Evolutionary conservation across 208 protist genomes (phyloP).

Genomic region (Trypanosoma mega): DNA sequence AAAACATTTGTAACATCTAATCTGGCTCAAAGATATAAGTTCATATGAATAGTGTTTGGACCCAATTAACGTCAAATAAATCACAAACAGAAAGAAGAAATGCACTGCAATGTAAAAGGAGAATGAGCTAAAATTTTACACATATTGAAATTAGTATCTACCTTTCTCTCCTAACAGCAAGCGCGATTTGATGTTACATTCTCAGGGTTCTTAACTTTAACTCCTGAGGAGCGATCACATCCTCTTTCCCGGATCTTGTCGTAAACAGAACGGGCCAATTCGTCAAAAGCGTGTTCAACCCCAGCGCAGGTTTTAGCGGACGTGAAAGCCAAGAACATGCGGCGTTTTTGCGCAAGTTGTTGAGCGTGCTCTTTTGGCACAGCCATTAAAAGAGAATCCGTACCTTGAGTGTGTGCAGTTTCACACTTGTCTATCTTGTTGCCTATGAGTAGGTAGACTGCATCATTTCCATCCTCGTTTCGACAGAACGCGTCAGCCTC

Average conservation of each 20-base stretch:
- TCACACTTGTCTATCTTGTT: constrained; percentile 80
- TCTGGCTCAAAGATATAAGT: too few relatives aligned
- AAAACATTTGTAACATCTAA: too few relatives aligned
- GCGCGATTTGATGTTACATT: too few relatives aligned
- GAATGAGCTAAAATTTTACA: too few relatives aligned
- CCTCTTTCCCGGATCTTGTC: constrained; percentile 37
- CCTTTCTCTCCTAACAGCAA: too few relatives aligned
- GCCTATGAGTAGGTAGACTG: constrained; percentile 77
- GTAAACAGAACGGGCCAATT: constrained; percentile 65
- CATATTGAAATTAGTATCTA: too few relatives aligned
- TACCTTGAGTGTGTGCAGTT: constrained; percentile 16
- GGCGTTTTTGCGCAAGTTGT: constrained; percentile 60
- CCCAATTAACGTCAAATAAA: too few relatives aligned
- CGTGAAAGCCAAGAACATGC: constrained; percentile 83
- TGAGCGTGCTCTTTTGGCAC: constrained; percentile 50
- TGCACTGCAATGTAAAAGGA: too few relatives aligned
- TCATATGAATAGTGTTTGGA: too few relatives aligned
- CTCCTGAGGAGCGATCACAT: background rate
- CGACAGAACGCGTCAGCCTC: constrained; percentile 64
- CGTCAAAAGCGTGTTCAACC: constrained; percentile 81
- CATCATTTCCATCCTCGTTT: constrained; percentile 28
- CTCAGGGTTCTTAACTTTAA: too few relatives aligned
- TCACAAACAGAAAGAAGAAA: too few relatives aligned
- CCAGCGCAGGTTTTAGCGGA: constrained; percentile 77
- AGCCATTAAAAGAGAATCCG: constrained; percentile 33